A percentile compares a stretch with the other conserved stretches of the same genome.
Conservation (phyloP, 768 basidiomycete genomes). For the Xerocomellus intermedius region DNA sequence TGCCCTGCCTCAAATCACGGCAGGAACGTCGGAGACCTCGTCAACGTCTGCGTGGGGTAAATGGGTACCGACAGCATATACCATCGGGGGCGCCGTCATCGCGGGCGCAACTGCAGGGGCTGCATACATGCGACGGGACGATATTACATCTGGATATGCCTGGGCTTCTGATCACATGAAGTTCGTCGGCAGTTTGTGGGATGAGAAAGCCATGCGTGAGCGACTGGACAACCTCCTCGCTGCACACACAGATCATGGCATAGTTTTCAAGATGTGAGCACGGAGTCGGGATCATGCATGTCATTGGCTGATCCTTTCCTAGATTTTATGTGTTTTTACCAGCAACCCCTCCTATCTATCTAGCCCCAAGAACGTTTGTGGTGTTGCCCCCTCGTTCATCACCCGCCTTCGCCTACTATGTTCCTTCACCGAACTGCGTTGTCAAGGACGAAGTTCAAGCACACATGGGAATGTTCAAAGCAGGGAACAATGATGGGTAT, state of each 20-base stretch:
- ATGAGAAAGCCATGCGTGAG: conserved; percentile 57
- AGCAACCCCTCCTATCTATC: conserved; percentile 55
- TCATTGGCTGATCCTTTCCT: conserved; percentile 1
- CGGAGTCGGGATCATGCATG: background rate
- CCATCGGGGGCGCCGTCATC: conserved; percentile 69
- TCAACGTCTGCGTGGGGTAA: conserved; percentile 47
- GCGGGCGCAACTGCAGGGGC: conserved; percentile 84
- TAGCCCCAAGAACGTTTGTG: conserved; percentile 69
- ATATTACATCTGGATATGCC: conserved; percentile 63
- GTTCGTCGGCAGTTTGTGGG: conserved; percentile 85
- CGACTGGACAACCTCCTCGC: conserved; percentile 63
- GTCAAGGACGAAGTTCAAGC: conserved; percentile 79
- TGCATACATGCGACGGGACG: conserved; percentile 79
- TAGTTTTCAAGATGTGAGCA: conserved; percentile 72
- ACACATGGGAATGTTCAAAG: conserved; percentile 86
- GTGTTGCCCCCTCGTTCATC: conserved; percentile 60
- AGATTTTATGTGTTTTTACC: conserved; percentile 85
- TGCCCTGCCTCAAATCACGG: conserved; percentile 32
- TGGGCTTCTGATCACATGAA: conserved; percentile 90
- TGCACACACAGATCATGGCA: conserved; percentile 58
- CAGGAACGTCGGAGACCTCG: conserved; percentile 20
- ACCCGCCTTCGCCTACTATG: conserved; percentile 52
- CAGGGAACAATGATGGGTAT: conserved; percentile 83
- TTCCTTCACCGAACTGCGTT: conserved; percentile 61
- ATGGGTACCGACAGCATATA: conserved; percentile 70